These are phyloP conservation scores for Calonectria pauciramosa DNA, from an alignment of 2,329 filamentous ascomycete species.

Conservation along the genomic window DNA sequence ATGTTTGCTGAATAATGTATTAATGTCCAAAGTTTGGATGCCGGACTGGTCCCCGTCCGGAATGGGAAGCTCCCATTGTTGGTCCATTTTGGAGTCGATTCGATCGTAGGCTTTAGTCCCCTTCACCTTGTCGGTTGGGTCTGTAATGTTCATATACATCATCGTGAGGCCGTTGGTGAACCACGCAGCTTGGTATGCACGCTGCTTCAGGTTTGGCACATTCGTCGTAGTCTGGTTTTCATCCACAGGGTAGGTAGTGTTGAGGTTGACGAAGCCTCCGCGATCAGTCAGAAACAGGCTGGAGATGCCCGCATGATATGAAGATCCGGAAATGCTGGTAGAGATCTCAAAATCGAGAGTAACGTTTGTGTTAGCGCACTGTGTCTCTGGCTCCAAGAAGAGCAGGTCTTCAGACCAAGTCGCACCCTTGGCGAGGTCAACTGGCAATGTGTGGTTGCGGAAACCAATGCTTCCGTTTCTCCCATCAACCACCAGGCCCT, in stretches of 20 bases:
- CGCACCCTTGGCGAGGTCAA: slow-evolving; percentile 12
- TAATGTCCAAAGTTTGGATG: slow-evolving; percentile 10
- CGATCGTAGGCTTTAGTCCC: slow-evolving; percentile 48
- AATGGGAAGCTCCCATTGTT: slow-evolving; percentile 48
- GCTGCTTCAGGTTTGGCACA: slow-evolving; percentile 23
- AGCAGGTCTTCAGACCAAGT: slow-evolving; percentile 61
- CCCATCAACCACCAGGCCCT: slow-evolving; percentile 59
- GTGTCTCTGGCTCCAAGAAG: slow-evolving; percentile 59
- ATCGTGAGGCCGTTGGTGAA: slow-evolving; percentile 55
- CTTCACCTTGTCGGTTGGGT: slow-evolving; percentile 21
- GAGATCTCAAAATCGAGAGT: slow-evolving; percentile 56
- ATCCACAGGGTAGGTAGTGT: slow-evolving; percentile 50
- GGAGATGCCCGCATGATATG: neutral
- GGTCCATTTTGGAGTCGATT: slow-evolving; percentile 52
- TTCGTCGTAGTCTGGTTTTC: slow-evolving; percentile 38
- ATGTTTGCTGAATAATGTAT: slow-evolving; percentile 1
- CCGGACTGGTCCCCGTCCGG: neutral
- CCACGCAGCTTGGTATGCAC: slow-evolving; percentile 59
- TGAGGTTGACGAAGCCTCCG: slow-evolving; percentile 57
- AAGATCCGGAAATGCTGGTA: neutral
- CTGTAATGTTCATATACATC: slow-evolving; percentile 55
- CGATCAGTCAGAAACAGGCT: slow-evolving; percentile 52
- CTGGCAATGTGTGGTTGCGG: slow-evolving; percentile 58
- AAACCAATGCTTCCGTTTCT: slow-evolving; percentile 57
- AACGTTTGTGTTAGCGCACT: slow-evolving; percentile 58